Evolutionary conservation across 176 grass and related monocot species (phyloP), one percentile per base, ranked within the genome.

Genomic region (Saccharum spontaneum): DNA sequence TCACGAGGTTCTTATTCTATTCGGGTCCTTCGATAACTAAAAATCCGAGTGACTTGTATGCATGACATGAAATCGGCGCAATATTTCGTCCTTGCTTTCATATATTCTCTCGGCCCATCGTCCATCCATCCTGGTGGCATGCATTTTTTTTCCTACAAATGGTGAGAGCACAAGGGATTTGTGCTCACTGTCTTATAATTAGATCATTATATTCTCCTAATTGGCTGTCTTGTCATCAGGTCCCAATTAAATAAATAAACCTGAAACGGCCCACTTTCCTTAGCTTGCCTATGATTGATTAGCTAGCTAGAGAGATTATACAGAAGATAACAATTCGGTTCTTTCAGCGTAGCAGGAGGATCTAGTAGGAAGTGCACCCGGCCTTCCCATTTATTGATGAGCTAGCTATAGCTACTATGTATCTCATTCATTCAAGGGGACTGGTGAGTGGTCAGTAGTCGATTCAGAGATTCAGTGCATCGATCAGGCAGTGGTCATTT

Each of bases 121-220:
- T 14, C 43, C 43, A 59, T 59, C 54, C 5, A 20, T 8, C 1
- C 8, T 60, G 54, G 7, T 59, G 20, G 0, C 5, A 57, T 18
- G 7, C 54, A 59, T 59, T n/a, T 10, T n/a, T 28, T 79, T 63
- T 75, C 73, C 39, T 79, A 5, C 23, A 49, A 79, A 50, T 37
- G 61, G 67, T 67, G 79, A 79, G 22, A 79, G 46, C 69, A 40
- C n/a, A 69, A 68, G 34, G 75, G 59, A 78, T 83, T 60, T 59
- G 60, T 79, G 67, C 69, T 73, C 75, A 1, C 68, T 79, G 33
- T 4, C 46, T 66, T 82, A 83, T 87, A 83, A 79, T 61, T 60
- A 67, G 79, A 36, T 60, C 66, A 69, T 77, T 48, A 80, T 69
- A 73, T 89, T 90, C 61, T 43, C 62, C 69, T 75, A 70, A 55